Conservation (phyloP, 2,329 filamentous ascomycete genomes). For the Trichoderma sp. region DNA sequence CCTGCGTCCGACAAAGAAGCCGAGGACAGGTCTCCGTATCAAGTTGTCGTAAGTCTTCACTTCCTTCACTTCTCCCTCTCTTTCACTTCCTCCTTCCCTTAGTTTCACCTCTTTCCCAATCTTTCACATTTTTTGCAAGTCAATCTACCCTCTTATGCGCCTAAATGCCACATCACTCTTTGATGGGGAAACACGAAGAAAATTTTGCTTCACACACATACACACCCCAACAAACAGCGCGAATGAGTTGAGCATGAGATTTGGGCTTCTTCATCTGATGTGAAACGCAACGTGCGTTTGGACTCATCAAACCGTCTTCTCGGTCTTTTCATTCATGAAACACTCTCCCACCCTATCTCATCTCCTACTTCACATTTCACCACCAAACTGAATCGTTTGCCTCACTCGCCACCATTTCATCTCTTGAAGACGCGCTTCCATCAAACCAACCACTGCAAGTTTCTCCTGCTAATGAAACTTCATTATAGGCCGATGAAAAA, state of each 20-base stretch:
- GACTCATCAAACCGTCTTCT: background rate
- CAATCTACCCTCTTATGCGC: background rate
- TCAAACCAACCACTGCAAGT: background rate
- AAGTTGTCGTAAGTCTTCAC: constrained; percentile 63
- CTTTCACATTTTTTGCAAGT: background rate
- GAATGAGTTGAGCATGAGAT: background rate
- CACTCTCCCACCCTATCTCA: background rate
- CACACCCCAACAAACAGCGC: background rate
- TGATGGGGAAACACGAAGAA: background rate
- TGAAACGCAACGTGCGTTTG: background rate
- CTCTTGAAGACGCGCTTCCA: background rate
- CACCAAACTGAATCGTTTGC: background rate
- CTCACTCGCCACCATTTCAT: background rate
- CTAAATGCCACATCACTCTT: background rate
- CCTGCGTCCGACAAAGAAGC: constrained; percentile 59
- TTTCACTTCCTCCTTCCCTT: background rate
- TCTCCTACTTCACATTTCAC: background rate
- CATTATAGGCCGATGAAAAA: constrained; percentile 68
- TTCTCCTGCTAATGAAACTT: constrained; percentile 1
- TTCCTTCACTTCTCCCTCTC: background rate
- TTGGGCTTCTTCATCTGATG: background rate
- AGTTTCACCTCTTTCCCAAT: background rate
- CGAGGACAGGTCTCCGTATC: constrained; percentile 62
- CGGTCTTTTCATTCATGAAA: background rate
- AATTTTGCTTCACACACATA: background rate